Conservation (phyloP, 441 rosid genomes). For the Bocquillonia castaneifolia region DNA sequence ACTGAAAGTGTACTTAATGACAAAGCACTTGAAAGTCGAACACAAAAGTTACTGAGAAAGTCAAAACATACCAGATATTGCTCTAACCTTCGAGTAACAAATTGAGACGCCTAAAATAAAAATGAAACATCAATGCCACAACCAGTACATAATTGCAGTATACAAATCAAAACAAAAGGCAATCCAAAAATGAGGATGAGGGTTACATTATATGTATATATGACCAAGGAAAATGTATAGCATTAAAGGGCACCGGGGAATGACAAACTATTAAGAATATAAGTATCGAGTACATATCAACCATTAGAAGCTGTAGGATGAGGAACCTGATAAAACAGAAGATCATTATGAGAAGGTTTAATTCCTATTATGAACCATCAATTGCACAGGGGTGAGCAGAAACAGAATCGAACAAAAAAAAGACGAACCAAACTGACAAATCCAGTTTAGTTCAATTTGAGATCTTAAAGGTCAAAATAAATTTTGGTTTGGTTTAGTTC, state of each 20-base stretch:
- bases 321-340: background rate
- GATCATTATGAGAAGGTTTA: background rate
- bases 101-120: conserved; percentile 55
- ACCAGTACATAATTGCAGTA: conserved; percentile 2
- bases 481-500: no score
- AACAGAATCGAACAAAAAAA: no score
- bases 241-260: background rate
- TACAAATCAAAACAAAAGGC: conserved; percentile 10
- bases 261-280: background rate
- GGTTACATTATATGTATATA: background rate
- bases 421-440: no score
- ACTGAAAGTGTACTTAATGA: background rate
- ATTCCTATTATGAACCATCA: background rate
- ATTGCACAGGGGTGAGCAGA: no score
- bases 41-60: no score
- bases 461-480: no score
- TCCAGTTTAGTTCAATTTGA: no score
- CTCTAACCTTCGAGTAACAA: conserved; percentile 88
- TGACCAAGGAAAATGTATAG: background rate
- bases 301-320: background rate
- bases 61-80: conserved; percentile 77
- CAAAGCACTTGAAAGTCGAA: background rate
- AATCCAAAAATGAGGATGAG: background rate
- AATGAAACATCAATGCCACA: conserved; percentile 7
- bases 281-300: background rate